Percentiles rank a stretch among this genome's conserved stretches.
These are phyloP conservation scores for Oryza australiensis DNA, from an alignment of 176 grass and related monocot genomes.

Conservation along the genomic window DNA sequence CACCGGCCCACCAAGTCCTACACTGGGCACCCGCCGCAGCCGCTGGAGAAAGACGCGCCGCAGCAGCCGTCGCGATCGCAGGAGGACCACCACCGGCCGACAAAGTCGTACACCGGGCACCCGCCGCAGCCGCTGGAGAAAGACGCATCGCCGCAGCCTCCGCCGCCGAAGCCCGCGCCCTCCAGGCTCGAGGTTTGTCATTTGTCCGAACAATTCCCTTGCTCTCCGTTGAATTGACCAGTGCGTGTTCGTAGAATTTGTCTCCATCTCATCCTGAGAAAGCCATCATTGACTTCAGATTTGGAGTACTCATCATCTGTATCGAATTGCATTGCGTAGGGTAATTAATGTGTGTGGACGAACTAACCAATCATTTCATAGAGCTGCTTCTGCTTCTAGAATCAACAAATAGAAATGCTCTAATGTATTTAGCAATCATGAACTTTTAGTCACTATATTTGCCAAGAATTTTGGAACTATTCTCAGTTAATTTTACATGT, in stretches of 20 bases:
- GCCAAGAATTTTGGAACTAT: too few species aligned
- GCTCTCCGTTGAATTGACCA: background rate
- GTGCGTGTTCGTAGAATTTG: background rate
- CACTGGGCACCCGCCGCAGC: background rate
- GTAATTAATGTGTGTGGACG: too few species aligned
- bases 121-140: background rate
- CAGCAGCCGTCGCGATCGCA: slow-evolving; percentile 2
- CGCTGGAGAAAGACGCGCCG: slow-evolving; percentile 15
- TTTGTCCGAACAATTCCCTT: background rate
- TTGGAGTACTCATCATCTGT: background rate
- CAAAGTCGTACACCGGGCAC: background rate
- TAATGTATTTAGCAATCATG: background rate
- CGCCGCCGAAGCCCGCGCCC: background rate
- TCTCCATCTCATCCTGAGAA: background rate
- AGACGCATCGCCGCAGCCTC: slow-evolving; percentile 24
- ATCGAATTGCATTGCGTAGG: background rate
- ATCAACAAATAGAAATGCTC: background rate
- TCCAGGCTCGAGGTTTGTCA: slow-evolving; percentile 41
- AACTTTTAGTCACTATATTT: too few species aligned
- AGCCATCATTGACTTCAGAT: slow-evolving; percentile 39
- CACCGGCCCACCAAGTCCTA: slow-evolving; percentile 37
- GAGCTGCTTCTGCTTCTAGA: background rate
- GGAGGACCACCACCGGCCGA: slow-evolving; percentile 27
- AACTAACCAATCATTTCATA: background rate
- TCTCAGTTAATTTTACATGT: background rate